These are phyloP conservation scores for Kurtzmaniella fragi DNA, from an alignment of 805 yeast genomes.

Conservation along the genomic window DNA sequence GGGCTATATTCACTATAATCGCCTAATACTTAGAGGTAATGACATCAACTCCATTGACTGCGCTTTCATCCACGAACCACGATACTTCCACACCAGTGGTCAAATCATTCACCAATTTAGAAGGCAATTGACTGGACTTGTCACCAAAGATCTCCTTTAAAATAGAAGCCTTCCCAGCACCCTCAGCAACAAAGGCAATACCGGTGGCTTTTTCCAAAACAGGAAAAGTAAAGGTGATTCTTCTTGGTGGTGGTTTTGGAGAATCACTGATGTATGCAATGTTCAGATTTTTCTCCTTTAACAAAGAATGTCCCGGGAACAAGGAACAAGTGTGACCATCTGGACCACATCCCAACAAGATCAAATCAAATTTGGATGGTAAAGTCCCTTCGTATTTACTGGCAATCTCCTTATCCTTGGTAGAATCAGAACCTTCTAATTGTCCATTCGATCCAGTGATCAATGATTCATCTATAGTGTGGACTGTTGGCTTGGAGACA, in stretches of 20 bases:
- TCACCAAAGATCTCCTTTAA: slow-evolving; percentile 65
- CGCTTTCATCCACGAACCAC: slow-evolving; percentile 86
- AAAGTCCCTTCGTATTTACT: slow-evolving; percentile 54
- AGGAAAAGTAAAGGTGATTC: slow-evolving; percentile 85
- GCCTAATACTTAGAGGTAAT: slow-evolving; percentile 31
- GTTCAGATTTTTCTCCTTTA: slow-evolving; percentile 45
- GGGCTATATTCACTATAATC: too few species aligned
- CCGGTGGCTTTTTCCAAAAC: slow-evolving; percentile 49
- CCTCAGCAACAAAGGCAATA: slow-evolving; percentile 85
- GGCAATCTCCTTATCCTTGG: slow-evolving; percentile 50
- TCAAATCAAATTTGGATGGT: slow-evolving; percentile 57
- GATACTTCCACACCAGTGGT: slow-evolving; percentile 43
- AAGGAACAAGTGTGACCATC: slow-evolving; percentile 95
- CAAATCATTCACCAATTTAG: slow-evolving; percentile 65
- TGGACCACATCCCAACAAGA: slow-evolving; percentile 88
- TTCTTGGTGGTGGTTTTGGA: slow-evolving; percentile 91
- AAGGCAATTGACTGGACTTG: slow-evolving; percentile 52
- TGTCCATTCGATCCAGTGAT: slow-evolving; percentile 47
- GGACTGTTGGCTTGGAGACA: slow-evolving; percentile 47
- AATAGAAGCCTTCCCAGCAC: slow-evolving; percentile 73
- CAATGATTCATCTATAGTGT: slow-evolving; percentile 61
- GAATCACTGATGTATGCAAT: slow-evolving; percentile 73
- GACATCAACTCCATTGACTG: slow-evolving; percentile 58
- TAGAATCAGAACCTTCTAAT: slow-evolving; percentile 40
- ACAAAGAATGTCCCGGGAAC: slow-evolving; percentile 76